Evolutionary conservation across 2,329 filamentous ascomycete genomes (phyloP), one percentile per base, ranked within the genome.

Genomic region (Cordyceps tenuipes): DNA sequence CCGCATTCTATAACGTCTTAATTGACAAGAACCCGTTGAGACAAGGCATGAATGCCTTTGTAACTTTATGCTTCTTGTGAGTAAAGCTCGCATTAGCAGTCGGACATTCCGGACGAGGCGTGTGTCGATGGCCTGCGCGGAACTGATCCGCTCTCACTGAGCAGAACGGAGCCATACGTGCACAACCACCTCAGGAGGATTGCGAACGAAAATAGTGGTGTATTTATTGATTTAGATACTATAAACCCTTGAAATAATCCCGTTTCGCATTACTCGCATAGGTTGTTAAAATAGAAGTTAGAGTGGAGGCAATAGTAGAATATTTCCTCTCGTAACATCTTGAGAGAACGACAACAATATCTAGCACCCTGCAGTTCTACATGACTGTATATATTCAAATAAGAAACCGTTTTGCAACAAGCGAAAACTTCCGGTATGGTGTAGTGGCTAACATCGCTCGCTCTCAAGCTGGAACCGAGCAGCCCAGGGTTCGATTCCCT

Each of bases 381-480:
- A 34, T 8, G 8, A n/a, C n/a, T 51, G 21, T 3, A 44, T 43
- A 60, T 3, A 1, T 2, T 4, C 4, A 21, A 51, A 60, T 60
- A 60, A 60, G 44, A 21, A 29, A 3, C 2, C 17, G 3, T 1
- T 9, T 1, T 21, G 10, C 47, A 57, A 46, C 7, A 46, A 51
- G 49, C 19, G 1, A 47, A n/a, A 19, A 21, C 21, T 64, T 71
- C 69, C 69, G 68, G 66, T 70, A 70, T 71, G 69, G 69, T 71
- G 68, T 71, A 71, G 68, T 70, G 69, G 69, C 68, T 70, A 71
- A 70, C 69, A 71, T 71, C 69, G 69, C 68, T 70, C 69, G 68
- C 68, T 71, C 69, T 71, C 69, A 71, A 46, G 10, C 23, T 46
- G 50, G 60, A 26, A 36, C 62, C 62, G 62, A 63, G 60, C 62